These are phyloP conservation scores for Podospora bellae-mahoneyi DNA, from an alignment of 495 filamentous ascomycete genomes.

Conservation along the genomic window DNA sequence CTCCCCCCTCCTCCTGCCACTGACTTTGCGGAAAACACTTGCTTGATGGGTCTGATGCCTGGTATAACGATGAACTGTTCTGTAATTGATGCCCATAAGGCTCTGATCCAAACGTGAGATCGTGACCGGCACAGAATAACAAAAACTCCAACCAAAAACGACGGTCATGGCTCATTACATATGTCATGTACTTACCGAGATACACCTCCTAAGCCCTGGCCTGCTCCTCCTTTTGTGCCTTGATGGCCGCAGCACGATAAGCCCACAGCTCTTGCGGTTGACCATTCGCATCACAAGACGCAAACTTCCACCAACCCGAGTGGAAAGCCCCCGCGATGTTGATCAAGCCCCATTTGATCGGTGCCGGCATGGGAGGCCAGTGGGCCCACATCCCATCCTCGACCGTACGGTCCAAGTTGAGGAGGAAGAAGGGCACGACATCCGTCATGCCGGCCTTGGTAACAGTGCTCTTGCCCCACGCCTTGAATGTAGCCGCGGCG, in stretches of 20 bases:
- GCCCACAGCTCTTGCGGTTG: conserved; percentile 44
- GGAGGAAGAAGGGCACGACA: conserved; percentile 55
- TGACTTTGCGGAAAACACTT: too few relatives aligned
- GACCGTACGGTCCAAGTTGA: conserved; percentile 52
- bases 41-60: neutral
- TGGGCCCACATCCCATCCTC: conserved; percentile 54
- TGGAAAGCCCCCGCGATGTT: conserved; percentile 47
- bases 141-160: neutral
- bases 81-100: neutral
- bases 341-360: conserved; percentile 44
- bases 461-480: conserved; percentile 51
- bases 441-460: conserved; percentile 48
- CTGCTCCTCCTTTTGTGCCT: conserved; percentile 7
- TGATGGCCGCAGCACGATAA: conserved; percentile 22
- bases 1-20: neutral
- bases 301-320: conserved; percentile 53
- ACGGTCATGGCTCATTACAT: neutral
- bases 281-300: conserved; percentile 44
- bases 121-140: neutral
- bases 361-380: conserved; percentile 50
- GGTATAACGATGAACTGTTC: neutral
- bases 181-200: neutral
- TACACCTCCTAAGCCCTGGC: conserved; percentile 7
- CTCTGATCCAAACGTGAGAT: neutral
- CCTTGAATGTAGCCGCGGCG: conserved; percentile 36